Base-by-base conservation (phyloP, 371 early-diverging fungal species). In the Apophysomyces elegans region DNA sequence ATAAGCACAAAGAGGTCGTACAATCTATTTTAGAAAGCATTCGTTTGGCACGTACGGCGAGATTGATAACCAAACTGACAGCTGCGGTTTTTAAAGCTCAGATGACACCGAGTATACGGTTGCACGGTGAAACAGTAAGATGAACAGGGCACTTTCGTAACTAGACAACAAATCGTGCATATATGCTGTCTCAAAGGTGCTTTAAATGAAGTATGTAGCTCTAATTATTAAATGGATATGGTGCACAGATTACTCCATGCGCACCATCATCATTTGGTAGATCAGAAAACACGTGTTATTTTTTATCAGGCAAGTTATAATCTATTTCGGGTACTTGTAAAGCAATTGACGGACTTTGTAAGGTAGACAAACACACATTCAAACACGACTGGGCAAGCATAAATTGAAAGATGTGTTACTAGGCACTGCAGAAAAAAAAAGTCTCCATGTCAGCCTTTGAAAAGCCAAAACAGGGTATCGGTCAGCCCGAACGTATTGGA, bases 401-500 rank as follows among this genome's bases (percentile, higher is more conserved):
- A 50, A 50, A 18, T 21, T 50, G 54, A 50, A 50, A 50, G 54
- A 21, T 18, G 21, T 50, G 16, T 16, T 21, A 50, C 21, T 50
- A 26, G 54, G 54, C 21, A 8, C 54, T 50, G 54, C 54, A 50
- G 54, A 50, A 9, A 50, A n/a, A n/a, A n/a, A 50, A 50, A 50
- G 54, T 50, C 54, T 21, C 54, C 21, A 21, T 21, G 21, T n/a
- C 54, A 50, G 54, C 54, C 54, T 18, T 50, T 50, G 9, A 21
- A 50, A 61, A 62, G 37, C 61, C 58, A 37, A 62, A 58, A 45
- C 21, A 18, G 21, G 41, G 16, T 21, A 57, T 62, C 26, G 62
- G 67, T 18, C 61, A 67, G 41, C 59, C 59, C 59, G 26, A 32
- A 11, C 38, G 18, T n/a, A 37, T 65, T 21, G 59, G 65, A 50